Evolutionary conservation across 768 basidiomycete species (phyloP), one percentile per base, ranked within the genome.

Genomic region (Collybia nuda): DNA sequence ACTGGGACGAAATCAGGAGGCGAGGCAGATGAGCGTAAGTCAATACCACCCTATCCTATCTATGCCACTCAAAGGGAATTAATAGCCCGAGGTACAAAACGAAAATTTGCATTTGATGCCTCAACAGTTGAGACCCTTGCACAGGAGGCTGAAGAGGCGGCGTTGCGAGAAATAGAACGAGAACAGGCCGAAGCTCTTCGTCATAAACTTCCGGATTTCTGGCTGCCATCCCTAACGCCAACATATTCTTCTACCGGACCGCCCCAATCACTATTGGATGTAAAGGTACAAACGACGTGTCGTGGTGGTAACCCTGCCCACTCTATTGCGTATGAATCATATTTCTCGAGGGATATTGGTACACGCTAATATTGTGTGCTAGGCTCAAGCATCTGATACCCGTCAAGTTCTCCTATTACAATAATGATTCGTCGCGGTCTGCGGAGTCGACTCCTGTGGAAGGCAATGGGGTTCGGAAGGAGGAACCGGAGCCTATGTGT

Each of bases 121-220:
- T 76, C 81, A 4, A 76, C 82, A 0, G 86, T 91, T 1, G 88
- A 93, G 52, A 71, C 69, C 28, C 76, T 93, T 19, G 80, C 88
- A 24, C 74, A 75, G 21, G 89, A 92, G 62, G 94, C 93, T 1
- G 95, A 98, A 62, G 91, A 95, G 51, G 86, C 84, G 17, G 97
- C 97, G 0, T 70, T 95, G 43, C 77, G 78, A 26, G 73, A 86
- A 59, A 92, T 98, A 41, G 90, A 93, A 62, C 76, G 78, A 28
- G 93, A 97, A 65, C 89, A 91, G 57, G 86, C 88, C 0, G 93
- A 93, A 54, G 80, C 87, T 2, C 71, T 96, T 50, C 90, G 87
- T 52, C 80, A 83, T 52, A 97, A 98, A 66, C 79, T 98, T 2
- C 94, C 97, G 2, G 94, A 97, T 60, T 99, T 97, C 65, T 99